Conservation (phyloP, 768 basidiomycete genomes). For the Lyophyllum shimeji region DNA sequence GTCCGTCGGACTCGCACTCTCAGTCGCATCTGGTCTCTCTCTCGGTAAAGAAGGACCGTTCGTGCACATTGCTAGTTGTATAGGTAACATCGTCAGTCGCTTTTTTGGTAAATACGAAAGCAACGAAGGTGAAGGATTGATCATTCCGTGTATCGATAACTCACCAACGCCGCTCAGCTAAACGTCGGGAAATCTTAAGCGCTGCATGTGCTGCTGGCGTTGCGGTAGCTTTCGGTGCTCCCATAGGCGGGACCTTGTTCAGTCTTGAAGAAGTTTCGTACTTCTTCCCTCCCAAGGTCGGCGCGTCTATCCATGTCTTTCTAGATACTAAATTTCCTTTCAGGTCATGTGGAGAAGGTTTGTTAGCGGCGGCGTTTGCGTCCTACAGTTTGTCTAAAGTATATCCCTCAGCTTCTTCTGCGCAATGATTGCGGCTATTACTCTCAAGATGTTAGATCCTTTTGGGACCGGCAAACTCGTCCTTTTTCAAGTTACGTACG, state of each 20-base stretch:
- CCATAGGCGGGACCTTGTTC: slow-evolving; percentile 91
- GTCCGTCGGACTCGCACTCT: slow-evolving; percentile 82
- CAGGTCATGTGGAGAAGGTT: slow-evolving; percentile 95
- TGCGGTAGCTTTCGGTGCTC: slow-evolving; percentile 95
- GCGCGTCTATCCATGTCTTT: neutral
- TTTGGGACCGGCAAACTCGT: slow-evolving; percentile 95
- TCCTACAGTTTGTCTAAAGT: slow-evolving; percentile 25
- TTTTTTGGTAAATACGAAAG: slow-evolving; percentile 88
- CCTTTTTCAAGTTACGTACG: slow-evolving; percentile 88
- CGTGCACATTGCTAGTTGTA: slow-evolving; percentile 90
- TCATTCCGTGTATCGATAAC: neutral
- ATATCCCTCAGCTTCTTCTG: slow-evolving; percentile 83
- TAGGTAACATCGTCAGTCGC: slow-evolving; percentile 91
- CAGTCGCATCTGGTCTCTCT: slow-evolving; percentile 90
- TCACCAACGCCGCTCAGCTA: slow-evolving; percentile 47
- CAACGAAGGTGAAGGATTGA: slow-evolving; percentile 72
- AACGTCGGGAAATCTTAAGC: slow-evolving; percentile 91
- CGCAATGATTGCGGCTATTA: slow-evolving; percentile 96
- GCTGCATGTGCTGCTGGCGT: slow-evolving; percentile 98
- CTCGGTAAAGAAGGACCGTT: slow-evolving; percentile 74
- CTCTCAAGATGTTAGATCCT: slow-evolving; percentile 89
- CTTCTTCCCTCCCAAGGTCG: slow-evolving; percentile 92
- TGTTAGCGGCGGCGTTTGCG: slow-evolving; percentile 10
- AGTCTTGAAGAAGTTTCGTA: slow-evolving; percentile 95
- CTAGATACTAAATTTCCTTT: neutral